Base-by-base conservation (phyloP, 169 alveolate species). In the Eimeria necatrix region DNA sequence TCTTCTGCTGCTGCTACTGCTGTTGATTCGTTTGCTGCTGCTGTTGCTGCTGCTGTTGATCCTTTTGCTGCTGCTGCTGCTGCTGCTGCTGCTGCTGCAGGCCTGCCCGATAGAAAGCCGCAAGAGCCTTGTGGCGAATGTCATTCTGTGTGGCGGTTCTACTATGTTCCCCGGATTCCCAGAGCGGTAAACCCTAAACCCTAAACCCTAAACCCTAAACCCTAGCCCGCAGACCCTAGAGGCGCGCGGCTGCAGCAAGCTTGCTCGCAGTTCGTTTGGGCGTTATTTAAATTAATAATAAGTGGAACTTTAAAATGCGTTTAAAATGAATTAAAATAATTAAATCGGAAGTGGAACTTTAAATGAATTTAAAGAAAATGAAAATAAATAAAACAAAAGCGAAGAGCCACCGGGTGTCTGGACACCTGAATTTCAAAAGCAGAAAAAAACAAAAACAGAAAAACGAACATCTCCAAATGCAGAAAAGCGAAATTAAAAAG, bases 101-200 rank as follows among this genome's bases (percentile, higher is more conserved):
- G 87, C 96, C 4, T 96, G 96, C 60, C 96, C 97, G 18, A 96
- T 96, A 53, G 97, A 95, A 53, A 95, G 92, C 83, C 68, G 97
- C 7, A 96, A 94, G 94, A 96, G 94, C 68, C 76, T 96, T 16
- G 83, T 96, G 95, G 95, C 95, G 22, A 95, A 93, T 22, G 91
- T 96, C 78, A 81, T 96, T 74, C 95, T 96, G 12, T 90, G 96
- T 83, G 97, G 97, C 56, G 96, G 97, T 2, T 93, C 96, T 4
- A 91, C 97, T 14, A 76, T 96, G 59, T 89, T 90, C 93, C 89
- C 93, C 18, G 97, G 97, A 49, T 88, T 88, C 59, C 94, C 94
- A 4, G 94, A 88, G 59, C 48, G 94, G 94, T 88, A 41, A 83
- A 53, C 76, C 26, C 76, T 64, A 64, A 64, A 64, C 76, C 76